These are phyloP conservation scores for Aspergillus homomorphus DNA, from an alignment of 495 filamentous ascomycete genomes.

Conservation along the genomic window DNA sequence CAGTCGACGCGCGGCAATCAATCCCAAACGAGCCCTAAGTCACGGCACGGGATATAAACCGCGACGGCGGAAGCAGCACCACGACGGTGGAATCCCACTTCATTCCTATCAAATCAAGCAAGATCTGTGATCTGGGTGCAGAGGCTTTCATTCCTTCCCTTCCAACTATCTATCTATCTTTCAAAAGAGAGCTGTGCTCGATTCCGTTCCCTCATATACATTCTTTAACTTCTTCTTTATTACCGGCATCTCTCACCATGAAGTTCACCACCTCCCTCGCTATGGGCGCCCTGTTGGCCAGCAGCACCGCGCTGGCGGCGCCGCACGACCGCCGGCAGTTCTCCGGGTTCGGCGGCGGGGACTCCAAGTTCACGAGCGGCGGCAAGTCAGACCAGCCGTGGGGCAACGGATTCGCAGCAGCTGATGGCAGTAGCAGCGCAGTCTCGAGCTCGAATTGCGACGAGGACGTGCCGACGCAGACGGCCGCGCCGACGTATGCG, in stretches of 20 bases:
- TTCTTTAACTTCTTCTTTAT: neutral
- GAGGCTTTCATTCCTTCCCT: neutral
- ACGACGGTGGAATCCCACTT: no score
- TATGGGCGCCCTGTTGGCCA: slow-evolving; percentile 24
- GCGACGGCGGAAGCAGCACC: no score
- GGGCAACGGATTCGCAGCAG: no score
- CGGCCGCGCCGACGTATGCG: neutral
- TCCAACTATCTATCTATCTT: neutral
- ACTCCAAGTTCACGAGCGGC: no score
- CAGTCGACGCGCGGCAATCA: neutral
- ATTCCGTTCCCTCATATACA: neutral
- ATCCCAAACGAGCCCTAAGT: neutral
- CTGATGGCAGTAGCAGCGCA: no score
- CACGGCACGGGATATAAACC: no score
- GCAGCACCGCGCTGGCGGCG: slow-evolving; percentile 21
- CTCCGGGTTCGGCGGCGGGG: neutral
- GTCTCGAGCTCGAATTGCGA: no score
- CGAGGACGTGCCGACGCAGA: neutral
- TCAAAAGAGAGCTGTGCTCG: neutral
- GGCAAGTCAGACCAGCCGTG: no score
- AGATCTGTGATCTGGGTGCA: neutral
- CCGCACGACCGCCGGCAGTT: slow-evolving; percentile 13
- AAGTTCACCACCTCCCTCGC: slow-evolving; percentile 26
- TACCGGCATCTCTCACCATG: slow-evolving; percentile 16
- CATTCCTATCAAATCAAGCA: no score